A percentile compares a stretch with the other conserved stretches of the same genome.
Evolutionary conservation across 805 yeast species (phyloP).

Genomic region (Lipomyces starkeyi): DNA sequence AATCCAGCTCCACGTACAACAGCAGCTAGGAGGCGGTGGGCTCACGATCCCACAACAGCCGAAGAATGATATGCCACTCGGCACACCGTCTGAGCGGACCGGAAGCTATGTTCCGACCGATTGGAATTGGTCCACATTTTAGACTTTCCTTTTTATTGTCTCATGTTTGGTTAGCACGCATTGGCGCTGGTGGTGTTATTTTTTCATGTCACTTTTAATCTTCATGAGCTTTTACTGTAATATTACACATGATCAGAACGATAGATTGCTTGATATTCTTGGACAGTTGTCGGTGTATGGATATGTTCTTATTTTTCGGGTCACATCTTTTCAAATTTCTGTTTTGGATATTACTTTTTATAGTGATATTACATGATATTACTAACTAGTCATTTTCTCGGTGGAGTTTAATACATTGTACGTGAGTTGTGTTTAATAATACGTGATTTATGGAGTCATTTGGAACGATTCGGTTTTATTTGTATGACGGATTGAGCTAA

Average conservation of each 20-base stretch:
- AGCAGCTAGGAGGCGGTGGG: slow-evolving; percentile 25
- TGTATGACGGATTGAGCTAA: no score
- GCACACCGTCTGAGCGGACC: slow-evolving; percentile 27
- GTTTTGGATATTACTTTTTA: not conserved
- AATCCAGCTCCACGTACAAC: slow-evolving; percentile 26
- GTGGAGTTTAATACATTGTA: not conserved
- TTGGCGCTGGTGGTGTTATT: slow-evolving; percentile 5
- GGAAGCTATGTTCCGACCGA: slow-evolving; percentile 42
- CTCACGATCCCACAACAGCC: slow-evolving; percentile 11
- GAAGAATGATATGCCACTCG: slow-evolving; percentile 17
- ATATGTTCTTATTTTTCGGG: not conserved
- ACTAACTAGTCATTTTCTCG: not conserved
- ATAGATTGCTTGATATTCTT: not conserved
- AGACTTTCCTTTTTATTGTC: slow-evolving; percentile 5
- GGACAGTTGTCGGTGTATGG: not conserved
- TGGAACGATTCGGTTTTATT: no score
- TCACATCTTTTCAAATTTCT: not conserved
- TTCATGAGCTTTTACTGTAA: not conserved
- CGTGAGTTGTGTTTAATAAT: no score
- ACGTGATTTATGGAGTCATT: no score
- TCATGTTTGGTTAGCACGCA: not conserved
- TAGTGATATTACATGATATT: not conserved
- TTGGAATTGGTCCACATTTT: slow-evolving; percentile 43
- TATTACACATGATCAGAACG: not conserved
- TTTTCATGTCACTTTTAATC: not conserved